Conservation (phyloP, 1,139 yeast genomes). For the Suhomyces panamericanus region DNA sequence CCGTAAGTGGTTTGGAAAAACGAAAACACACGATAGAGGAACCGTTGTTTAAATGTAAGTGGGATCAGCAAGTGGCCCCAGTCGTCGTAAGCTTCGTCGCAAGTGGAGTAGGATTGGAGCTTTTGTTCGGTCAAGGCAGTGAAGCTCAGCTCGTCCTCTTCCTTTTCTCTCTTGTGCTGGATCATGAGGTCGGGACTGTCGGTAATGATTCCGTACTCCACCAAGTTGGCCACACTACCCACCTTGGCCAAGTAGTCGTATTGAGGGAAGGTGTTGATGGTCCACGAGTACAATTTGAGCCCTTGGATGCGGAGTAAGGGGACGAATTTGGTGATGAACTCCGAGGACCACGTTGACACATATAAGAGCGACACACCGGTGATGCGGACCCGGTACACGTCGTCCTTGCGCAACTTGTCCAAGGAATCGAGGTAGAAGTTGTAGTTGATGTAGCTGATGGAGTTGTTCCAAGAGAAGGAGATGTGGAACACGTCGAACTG, state of each 20-base stretch:
- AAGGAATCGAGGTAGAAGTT: slow-evolving; percentile 36
- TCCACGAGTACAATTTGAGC: slow-evolving; percentile 74
- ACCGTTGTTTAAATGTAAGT: slow-evolving; percentile 25
- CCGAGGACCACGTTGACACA: slow-evolving; percentile 41
- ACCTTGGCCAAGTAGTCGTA: slow-evolving; percentile 42
- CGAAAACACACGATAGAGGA: slow-evolving; percentile 20
- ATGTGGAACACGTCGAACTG: slow-evolving; percentile 43
- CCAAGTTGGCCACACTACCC: slow-evolving; percentile 27
- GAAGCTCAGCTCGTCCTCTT: slow-evolving; percentile 8
- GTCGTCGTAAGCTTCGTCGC: slow-evolving; percentile 11
- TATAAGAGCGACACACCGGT: slow-evolving; percentile 45
- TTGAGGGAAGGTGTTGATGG: slow-evolving; percentile 60
- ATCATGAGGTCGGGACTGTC: slow-evolving; percentile 56
- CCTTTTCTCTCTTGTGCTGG: slow-evolving; percentile 15
- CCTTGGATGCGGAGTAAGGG: slow-evolving; percentile 43
- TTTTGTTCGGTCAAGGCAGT: slow-evolving; percentile 10
- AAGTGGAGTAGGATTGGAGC: slow-evolving; percentile 9
- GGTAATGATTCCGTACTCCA: slow-evolving; percentile 56
- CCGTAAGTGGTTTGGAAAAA: slow-evolving; percentile 18
- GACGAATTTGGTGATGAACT: slow-evolving; percentile 37
- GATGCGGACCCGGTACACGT: slow-evolving; percentile 26
- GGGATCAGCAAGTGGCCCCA: slow-evolving; percentile 20
- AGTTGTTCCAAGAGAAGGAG: slow-evolving; percentile 36
- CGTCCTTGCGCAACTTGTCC: slow-evolving; percentile 19
- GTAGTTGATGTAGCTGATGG: slow-evolving; percentile 37